Conservation (phyloP, 805 yeast genomes). For the Lipomyces oligophaga region DNA sequence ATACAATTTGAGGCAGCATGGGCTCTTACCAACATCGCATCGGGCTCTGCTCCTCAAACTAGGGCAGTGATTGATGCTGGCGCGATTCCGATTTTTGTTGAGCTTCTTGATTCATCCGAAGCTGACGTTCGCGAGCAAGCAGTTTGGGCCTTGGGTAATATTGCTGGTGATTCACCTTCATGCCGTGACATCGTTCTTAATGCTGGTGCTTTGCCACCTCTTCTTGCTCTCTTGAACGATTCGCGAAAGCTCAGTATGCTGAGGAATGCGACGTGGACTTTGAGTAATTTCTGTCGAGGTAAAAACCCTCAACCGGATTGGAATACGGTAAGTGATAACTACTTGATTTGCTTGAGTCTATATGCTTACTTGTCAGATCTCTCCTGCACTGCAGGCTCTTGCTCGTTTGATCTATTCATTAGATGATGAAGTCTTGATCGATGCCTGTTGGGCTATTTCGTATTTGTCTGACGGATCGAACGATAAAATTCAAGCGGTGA, state of each 20-base stretch:
- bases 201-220: slow-evolving; percentile 86
- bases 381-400: slow-evolving; percentile 83
- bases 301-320: slow-evolving; percentile 96
- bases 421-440: slow-evolving; percentile 90
- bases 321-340: slow-evolving; percentile 44
- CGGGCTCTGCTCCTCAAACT: slow-evolving; percentile 88
- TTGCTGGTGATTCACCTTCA: slow-evolving; percentile 92
- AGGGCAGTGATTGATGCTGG: slow-evolving; percentile 85
- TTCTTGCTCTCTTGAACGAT: slow-evolving; percentile 69
- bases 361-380: slow-evolving; percentile 44
- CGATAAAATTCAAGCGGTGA: slow-evolving; percentile 92
- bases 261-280: slow-evolving; percentile 97
- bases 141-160: slow-evolving; percentile 98
- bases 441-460: slow-evolving; percentile 98
- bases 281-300: slow-evolving; percentile 94
- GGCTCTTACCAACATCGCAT: slow-evolving; percentile 98
- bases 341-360: not conserved
- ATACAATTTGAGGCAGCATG: slow-evolving; percentile 97
- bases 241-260: slow-evolving; percentile 78
- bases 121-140: slow-evolving; percentile 97
- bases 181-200: slow-evolving; percentile 85
- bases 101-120: slow-evolving; percentile 72
- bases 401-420: slow-evolving; percentile 85
- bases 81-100: slow-evolving; percentile 88
- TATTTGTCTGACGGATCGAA: slow-evolving; percentile 89